Conservation (phyloP, 2,329 filamentous ascomycete genomes). For the Botryotinia narcissicola region DNA sequence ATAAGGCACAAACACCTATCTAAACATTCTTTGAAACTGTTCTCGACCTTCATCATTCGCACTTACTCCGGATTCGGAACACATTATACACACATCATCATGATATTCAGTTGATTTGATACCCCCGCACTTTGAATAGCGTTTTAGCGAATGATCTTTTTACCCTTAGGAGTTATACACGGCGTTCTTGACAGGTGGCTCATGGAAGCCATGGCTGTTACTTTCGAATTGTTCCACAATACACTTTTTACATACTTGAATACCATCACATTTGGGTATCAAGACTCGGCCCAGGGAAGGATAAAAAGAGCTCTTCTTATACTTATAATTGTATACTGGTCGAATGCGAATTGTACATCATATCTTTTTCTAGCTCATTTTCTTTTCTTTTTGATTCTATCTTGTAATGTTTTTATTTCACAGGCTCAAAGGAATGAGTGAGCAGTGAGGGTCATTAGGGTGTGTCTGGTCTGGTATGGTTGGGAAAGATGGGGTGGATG, state of each 20-base stretch:
- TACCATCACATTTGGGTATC: conserved; percentile 14
- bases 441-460: background rate
- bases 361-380: conserved; percentile 10
- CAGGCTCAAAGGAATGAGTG: background rate
- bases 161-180: background rate
- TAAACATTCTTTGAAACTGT: conserved; percentile 9
- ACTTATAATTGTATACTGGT: conserved; percentile 22
- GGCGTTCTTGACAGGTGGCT: conserved; percentile 12
- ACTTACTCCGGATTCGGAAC: conserved; percentile 16
- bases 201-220: background rate
- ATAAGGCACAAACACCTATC: conserved; percentile 19
- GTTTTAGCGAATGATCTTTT: conserved; percentile 39
- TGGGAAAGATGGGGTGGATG: background rate
- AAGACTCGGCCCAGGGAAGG: conserved; percentile 1
- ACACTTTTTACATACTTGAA: conserved; percentile 17
- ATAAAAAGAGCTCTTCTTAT: conserved; percentile 16
- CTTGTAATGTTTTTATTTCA: conserved; percentile 12
- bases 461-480: background rate
- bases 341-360: conserved; percentile 19
- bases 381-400: conserved; percentile 1
- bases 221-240: conserved; percentile 3
- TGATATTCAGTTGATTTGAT: conserved; percentile 37
- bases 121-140: conserved; percentile 39
- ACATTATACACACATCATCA: conserved; percentile 23
- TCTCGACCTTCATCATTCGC: background rate